phyloP scores from a whole-genome alignment of 768 basidiomycete genomes.

The Rhodotorula taiwanensis region DNA sequence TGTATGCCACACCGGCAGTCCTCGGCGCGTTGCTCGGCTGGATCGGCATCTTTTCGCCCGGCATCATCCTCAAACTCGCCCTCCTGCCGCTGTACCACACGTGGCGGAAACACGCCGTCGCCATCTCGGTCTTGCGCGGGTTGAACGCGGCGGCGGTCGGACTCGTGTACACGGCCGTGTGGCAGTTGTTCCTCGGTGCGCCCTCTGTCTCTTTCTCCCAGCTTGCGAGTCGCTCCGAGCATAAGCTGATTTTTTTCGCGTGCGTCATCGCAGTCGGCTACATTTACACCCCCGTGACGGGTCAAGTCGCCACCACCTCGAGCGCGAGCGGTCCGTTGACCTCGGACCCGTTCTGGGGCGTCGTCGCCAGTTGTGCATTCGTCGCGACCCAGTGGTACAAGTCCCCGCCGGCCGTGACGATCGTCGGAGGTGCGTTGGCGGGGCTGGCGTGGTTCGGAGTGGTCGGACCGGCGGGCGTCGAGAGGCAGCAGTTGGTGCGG shows the following conservation, averaged over 20 bases:
- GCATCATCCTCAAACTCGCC: constrained; percentile 45
- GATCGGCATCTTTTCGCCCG: constrained; percentile 53
- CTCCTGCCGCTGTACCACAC: constrained; percentile 40
- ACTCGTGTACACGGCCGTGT: constrained; percentile 36
- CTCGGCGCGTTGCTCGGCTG: constrained; percentile 52
- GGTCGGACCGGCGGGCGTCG: not conserved
- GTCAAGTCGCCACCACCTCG: constrained; percentile 2
- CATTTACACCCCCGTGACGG: constrained; percentile 22
- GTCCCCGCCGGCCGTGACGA: constrained; percentile 16
- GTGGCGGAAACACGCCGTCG: constrained; percentile 26
- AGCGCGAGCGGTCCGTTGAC: constrained; percentile 30
- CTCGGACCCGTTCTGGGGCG: constrained; percentile 52
- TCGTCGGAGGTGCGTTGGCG: constrained; percentile 8
- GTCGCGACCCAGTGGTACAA: constrained; percentile 49
- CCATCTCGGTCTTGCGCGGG: constrained; percentile 38
- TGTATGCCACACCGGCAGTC: constrained; percentile 23
- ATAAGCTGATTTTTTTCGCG: constrained; percentile 22
- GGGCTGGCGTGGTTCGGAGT: constrained; percentile 30
- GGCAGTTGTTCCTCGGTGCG: constrained; percentile 28
- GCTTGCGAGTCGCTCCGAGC: constrained; percentile 9
- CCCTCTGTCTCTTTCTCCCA: constrained; percentile 1
- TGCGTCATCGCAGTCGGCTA: constrained; percentile 33
- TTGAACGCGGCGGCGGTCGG: constrained; percentile 44
- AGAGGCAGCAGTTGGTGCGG: not conserved
- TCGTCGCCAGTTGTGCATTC: constrained; percentile 48